Base-by-base conservation (phyloP, 345 rosid genomes). In the Limnanthes douglasii region DNA sequence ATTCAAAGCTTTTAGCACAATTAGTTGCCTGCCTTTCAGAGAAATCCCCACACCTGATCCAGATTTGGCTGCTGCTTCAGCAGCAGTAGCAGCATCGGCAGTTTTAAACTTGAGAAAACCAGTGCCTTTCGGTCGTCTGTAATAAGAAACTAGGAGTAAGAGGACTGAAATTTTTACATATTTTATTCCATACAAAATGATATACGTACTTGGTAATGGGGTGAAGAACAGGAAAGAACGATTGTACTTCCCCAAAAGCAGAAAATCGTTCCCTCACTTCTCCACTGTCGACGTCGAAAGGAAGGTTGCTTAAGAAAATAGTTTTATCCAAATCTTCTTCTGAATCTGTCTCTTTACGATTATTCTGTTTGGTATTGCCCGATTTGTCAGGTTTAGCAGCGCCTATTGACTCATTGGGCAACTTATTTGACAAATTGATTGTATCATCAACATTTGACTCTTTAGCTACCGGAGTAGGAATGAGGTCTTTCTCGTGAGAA, bases 71-170 rank as follows among this genome's bases (percentile, higher is more conserved):
- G 92, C 95, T 39, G 84, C 57, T 42, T 74, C 64, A 19, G 94
- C 95, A 39, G 81, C 84, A 51, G 19, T 27, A 25, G 73, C 80
- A 23, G 81, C 81, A 33, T 84, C 97, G 45, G 28, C 23, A 39
- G 72, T 57, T 62, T 74, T 74, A 51, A 88, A 88, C 62, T 70
- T 79, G 64, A 88, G 84, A 50, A 88, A 83, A 34, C 84, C 97
- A 10, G 93, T 76, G 31, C 97, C 97, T 50, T 51, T 67, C 1
- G 97, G 94, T 48, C 95, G 65, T 61, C 95, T 88, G 81, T 56
- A 62, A 66, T 31, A 18, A 34, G 35, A 42, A 60, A 23, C 6
- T 35, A 44, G 31, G 8, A 39, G 31, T 28, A 39, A 22, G 5
- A 46, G 24, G 36, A 12, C 8, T 26, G 30, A 26, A 26, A 8